Base-by-base conservation (phyloP, 2,329 filamentous ascomycete genomes). In the Fusarium dlaminii region DNA sequence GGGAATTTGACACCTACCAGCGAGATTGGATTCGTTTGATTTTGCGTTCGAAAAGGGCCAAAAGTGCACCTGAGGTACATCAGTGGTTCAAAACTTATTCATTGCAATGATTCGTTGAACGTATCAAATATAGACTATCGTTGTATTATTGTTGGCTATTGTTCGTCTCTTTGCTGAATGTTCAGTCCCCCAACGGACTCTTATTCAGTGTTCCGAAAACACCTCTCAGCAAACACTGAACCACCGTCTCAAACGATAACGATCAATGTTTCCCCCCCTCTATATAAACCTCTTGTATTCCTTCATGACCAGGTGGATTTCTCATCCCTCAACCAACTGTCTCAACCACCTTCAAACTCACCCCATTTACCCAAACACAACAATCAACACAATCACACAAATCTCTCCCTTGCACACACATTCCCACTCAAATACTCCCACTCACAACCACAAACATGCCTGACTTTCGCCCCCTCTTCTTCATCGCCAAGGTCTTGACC, bases 391-490 rank as follows among this genome's bases (percentile, higher is more conserved):
- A 39, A 54, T 22, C 20, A n/a, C 24, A 54, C 51, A 54, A 24
- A 20, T 1, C 8, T 13, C 34, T 2, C 51, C 24, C 10, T 27
- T 27, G 3, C 13, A 32, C 15, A 29, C 15, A 18, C 20, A 37
- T 12, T 37, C 18, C 5, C 12, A 24, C 36, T 14, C 10, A 29
- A 15, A 10, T 22, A 52, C 4, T 6, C 8, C 8, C 3, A 20
- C 9, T 27, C 48, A 36, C 9, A 27, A 18, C 11, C 40, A 7
- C 18, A 30, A 52, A 29, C 3, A 75, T 75, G 73, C 73, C 73
- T 8, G 67, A 75, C 42, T 75, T 75, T 12, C 73, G 73, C 14
- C 63, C n/a, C 1, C 37, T 75, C 10, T 65, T 75, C 36, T 42
- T 40, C n/a, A 27, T 70, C 18, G 30, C 46, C 11, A 65, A 57